These are phyloP conservation scores for Tagetes erecta DNA, from an alignment of 129 eudicot species.

Conservation along the genomic window DNA sequence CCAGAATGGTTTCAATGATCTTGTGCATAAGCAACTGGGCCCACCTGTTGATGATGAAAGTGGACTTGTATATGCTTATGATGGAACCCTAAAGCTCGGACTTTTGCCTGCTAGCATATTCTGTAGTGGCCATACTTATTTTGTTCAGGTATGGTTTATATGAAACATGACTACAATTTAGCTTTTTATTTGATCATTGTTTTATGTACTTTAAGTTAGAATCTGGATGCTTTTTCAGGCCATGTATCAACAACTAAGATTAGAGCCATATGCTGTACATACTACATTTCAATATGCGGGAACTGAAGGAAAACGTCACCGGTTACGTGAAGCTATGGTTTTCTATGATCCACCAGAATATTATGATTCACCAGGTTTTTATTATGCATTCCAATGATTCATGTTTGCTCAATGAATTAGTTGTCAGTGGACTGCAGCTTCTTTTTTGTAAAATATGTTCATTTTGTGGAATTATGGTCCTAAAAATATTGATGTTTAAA, in stretches of 20 bases:
- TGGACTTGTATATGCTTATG: constrained; percentile 94
- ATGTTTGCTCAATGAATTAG: no score
- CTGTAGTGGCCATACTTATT: constrained; percentile 97
- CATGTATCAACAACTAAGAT: constrained; percentile 80
- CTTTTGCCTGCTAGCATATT: constrained; percentile 88
- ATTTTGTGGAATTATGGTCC: neutral
- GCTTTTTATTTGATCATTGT: neutral
- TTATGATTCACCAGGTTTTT: constrained; percentile 72
- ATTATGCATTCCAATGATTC: neutral
- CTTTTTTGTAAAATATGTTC: neutral
- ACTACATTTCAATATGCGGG: constrained; percentile 95
- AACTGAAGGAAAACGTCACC: constrained; percentile 93
- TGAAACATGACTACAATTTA: neutral
- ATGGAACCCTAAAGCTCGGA: constrained; percentile 86
- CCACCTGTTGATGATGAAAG: constrained; percentile 91
- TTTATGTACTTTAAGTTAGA: neutral
- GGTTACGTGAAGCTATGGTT: constrained; percentile 90
- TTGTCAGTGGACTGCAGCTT: no score
- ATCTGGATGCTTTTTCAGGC: constrained; percentile 46
- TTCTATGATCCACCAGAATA: constrained; percentile 96
- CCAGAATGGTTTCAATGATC: constrained; percentile 84
- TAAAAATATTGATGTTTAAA: neutral
- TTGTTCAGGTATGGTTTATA: constrained; percentile 66
- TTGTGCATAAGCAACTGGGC: constrained; percentile 75
- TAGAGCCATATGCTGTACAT: constrained; percentile 90